Evolutionary conservation across 1,284 basidiomycete genomes (phyloP).

Genomic region (Ceratobasidium sp.): DNA sequence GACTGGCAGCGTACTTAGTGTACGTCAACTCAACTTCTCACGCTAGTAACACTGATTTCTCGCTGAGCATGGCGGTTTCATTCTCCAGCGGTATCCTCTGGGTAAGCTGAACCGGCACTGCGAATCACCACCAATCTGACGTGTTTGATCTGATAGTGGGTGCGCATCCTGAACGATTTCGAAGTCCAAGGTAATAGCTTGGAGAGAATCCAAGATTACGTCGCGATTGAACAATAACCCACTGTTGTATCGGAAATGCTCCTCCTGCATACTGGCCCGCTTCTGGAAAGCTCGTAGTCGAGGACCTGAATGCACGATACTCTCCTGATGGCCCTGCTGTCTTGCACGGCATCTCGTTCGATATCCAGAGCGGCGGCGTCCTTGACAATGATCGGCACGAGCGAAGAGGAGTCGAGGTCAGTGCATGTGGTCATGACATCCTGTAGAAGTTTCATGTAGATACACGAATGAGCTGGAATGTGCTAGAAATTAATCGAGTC

Average conservation of each 20-base stretch:
- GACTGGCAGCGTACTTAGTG: slow-evolving; percentile 44
- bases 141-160: slow-evolving; percentile 47
- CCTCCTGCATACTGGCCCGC: slow-evolving; percentile 59
- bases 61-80: slow-evolving; percentile 56
- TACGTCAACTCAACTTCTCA: background rate
- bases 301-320: slow-evolving; percentile 55
- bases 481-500: too few relatives aligned
- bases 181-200: slow-evolving; percentile 57
- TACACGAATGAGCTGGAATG: too few relatives aligned
- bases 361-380: slow-evolving; percentile 68
- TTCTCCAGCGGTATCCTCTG: slow-evolving; percentile 53
- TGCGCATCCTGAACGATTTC: slow-evolving; percentile 56
- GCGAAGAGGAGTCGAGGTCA: too few relatives aligned
- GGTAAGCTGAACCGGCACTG: background rate
- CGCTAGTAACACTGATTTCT: slow-evolving; percentile 55
- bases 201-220: slow-evolving; percentile 58
- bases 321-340: slow-evolving; percentile 29
- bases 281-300: slow-evolving; percentile 55
- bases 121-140: background rate
- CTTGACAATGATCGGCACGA: too few relatives aligned
- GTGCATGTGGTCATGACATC: too few relatives aligned
- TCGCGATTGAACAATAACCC: slow-evolving; percentile 54
- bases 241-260: slow-evolving; percentile 47
- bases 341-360: slow-evolving; percentile 62
- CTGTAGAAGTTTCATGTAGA: too few relatives aligned